These are phyloP conservation scores for Sporormia fimetaria DNA, from an alignment of 495 filamentous ascomycete species.

Conservation along the genomic window DNA sequence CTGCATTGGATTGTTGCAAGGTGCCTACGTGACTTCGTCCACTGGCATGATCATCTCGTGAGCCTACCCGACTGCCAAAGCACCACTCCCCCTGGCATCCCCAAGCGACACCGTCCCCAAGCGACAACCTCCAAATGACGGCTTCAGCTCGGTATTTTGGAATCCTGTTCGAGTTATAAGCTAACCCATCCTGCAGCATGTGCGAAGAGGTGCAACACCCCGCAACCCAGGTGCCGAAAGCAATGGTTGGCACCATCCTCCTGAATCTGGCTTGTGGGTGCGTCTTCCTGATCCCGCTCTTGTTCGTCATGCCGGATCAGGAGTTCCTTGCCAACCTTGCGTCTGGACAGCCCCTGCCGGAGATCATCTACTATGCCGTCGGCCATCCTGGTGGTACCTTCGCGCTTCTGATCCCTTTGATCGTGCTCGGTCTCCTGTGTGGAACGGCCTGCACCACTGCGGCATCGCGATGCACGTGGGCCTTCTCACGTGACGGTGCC, in stretches of 20 bases:
- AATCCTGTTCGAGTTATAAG: not conserved
- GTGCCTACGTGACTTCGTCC: constrained; percentile 48
- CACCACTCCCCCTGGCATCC: constrained; percentile 9
- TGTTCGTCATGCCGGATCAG: constrained; percentile 49
- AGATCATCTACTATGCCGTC: constrained; percentile 45
- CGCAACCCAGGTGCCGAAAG: constrained; percentile 46
- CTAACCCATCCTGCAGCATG: constrained; percentile 24
- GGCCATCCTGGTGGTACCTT: constrained; percentile 53
- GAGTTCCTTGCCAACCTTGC: constrained; percentile 37
- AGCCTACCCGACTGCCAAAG: constrained; percentile 11
- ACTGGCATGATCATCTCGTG: constrained; percentile 47
- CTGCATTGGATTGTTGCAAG: constrained; percentile 42
- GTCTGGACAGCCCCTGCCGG: constrained; percentile 46
- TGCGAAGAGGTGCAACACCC: constrained; percentile 43
- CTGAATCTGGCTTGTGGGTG: constrained; percentile 47
- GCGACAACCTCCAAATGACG: constrained; percentile 1
- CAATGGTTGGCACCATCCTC: constrained; percentile 48
- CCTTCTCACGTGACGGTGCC: constrained; percentile 53
- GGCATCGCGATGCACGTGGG: constrained; percentile 48
- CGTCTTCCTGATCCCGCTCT: constrained; percentile 50
- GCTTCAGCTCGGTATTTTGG: not conserved
- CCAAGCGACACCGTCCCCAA: constrained; percentile 5
- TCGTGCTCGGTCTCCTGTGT: constrained; percentile 54
- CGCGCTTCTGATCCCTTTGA: constrained; percentile 57
- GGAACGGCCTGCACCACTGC: constrained; percentile 49